Base-by-base conservation (phyloP, 2,329 filamentous ascomycete genomes). In the Aspergillus fumigatiaffinis region DNA sequence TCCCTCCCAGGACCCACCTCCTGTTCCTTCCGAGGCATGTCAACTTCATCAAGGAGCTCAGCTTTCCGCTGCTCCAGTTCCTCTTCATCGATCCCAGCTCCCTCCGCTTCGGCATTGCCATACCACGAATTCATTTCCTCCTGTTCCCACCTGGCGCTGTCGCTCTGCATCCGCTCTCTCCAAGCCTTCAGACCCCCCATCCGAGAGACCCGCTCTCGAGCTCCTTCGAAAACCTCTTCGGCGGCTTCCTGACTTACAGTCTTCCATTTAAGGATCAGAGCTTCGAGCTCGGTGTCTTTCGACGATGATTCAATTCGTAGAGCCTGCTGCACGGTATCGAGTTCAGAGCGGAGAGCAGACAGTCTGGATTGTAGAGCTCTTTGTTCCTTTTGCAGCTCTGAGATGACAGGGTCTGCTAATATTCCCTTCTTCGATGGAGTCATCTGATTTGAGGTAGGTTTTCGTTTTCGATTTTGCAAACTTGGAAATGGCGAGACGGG, bases 181-280 rank as follows among this genome's bases (percentile, higher is more conserved):
- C 82, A 87, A 6, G 79, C 84, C 38, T 75, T 73, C 44, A 87
- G 78, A 1, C 86, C 86, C 21, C 87, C 86, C 82, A 87, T 87
- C 63, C 81, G 75, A 64, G 84, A 78, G 38, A 89, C 79, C 54
- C 84, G 75, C 68, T 87, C 84, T 60, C 81, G 80, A 23, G 87
- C 84, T 21, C 77, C 74, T 25, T 74, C 78, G 69, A 88, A 90
- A 10, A 90, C 73, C 65, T 89, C 86, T 63, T 91, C 88, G 1
- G 88, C 88, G 6, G 86, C 87, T 51, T 79, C 74, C 60, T 86
- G 80, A 58, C 82, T 84, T 20, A 84, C 83, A 0, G 67, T 71
- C 50, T 78, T 82, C 88, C 88, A 91, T 68, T 82, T 87, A 3
- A 68, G 69, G 46, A 84, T 80, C 62, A 90, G 66, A 0, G 68